Evolutionary conservation across 148 eudicot genomes (phyloP), one percentile per base, ranked within the genome.

Genomic region (Vaccinium vitisidaea): DNA sequence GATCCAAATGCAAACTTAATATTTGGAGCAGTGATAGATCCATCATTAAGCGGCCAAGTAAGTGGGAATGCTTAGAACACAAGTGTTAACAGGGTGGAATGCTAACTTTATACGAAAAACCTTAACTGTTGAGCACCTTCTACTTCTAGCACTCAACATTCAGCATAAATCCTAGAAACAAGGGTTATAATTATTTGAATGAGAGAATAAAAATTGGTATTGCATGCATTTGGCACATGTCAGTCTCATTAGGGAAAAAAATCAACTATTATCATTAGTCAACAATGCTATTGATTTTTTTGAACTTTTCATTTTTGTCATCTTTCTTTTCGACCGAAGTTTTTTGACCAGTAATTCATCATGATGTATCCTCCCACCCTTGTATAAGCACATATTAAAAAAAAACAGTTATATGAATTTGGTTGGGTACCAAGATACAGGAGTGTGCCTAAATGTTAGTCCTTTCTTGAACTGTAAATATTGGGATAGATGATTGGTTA

Each of bases 1-100:
- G 99, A 97, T 93, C 98, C 99, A 56, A 94, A 93, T 84, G 99
- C 98, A 85, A 97, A 97, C 89, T 88, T 97, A 80, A 97, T 97
- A 80, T 97, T 97, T 86, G 99, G 99, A 79, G 99, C 99, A 49
- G 99, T 97, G 54, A 90, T 97, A 85, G 99, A 97, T 84, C 98
- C 99, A 32, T 91, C 93, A 78, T 88, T 97, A 75, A 92, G 91
- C 83, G 98, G 99, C 86, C 99, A 97, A 89, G 99, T 95, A 86
- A 89, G 93, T 90, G 95, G 99, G 30, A 67, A 32, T 67, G 36
- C 73, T 67, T 25, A 11, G 36, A 67, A 67, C 25, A 27, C 36
- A 30, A 55, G 25, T 30, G 3, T 39, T 79, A 12, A 12, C 16
- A 18, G 5, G 12, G 48, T 32, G 49, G n/a, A 21, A 32, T 32